Percentiles rank a stretch among this genome's conserved stretches.
phyloP scores from a whole-genome alignment of 176 grass and related monocot genomes.

The Zoysia pacifica region DNA sequence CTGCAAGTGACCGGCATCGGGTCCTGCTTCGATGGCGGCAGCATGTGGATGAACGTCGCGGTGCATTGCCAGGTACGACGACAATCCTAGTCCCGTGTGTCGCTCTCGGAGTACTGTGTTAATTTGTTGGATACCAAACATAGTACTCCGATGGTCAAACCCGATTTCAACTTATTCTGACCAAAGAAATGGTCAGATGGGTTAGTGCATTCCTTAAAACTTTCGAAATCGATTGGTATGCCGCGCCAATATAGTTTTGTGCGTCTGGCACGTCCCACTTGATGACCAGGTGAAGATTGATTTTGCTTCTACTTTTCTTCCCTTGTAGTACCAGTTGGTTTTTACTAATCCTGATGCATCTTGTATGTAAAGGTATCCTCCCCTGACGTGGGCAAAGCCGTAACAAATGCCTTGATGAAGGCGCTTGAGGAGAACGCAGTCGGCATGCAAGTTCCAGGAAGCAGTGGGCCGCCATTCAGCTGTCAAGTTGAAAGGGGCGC shows the following conservation, averaged over 20 bases:
- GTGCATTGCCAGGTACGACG: constrained; percentile 30
- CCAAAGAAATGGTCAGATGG: background rate
- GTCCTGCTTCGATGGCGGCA: constrained; percentile 15
- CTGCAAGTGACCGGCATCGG: constrained; percentile 40
- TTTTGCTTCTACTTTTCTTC: no score
- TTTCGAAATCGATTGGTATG: no score
- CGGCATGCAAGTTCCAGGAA: background rate
- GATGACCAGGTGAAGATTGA: no score
- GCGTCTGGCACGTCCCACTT: no score
- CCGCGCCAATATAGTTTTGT: no score
- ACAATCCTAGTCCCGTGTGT: background rate
- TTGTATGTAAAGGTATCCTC: constrained; percentile 12
- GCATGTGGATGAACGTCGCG: constrained; percentile 38
- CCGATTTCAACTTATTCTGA: background rate
- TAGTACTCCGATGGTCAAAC: background rate
- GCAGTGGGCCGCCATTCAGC: constrained; percentile 3
- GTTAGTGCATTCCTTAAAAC: no score
- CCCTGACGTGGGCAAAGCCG: constrained; percentile 23
- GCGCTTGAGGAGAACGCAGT: constrained; percentile 4
- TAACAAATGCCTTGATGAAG: constrained; percentile 27
- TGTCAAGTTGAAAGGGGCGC: constrained; percentile 33
- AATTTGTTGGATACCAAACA: background rate
- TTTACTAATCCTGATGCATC: background rate
- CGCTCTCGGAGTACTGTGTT: background rate
- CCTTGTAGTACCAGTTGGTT: no score